These are phyloP conservation scores for Silene conica DNA, from an alignment of 148 eudicot genomes.

Conservation along the genomic window DNA sequence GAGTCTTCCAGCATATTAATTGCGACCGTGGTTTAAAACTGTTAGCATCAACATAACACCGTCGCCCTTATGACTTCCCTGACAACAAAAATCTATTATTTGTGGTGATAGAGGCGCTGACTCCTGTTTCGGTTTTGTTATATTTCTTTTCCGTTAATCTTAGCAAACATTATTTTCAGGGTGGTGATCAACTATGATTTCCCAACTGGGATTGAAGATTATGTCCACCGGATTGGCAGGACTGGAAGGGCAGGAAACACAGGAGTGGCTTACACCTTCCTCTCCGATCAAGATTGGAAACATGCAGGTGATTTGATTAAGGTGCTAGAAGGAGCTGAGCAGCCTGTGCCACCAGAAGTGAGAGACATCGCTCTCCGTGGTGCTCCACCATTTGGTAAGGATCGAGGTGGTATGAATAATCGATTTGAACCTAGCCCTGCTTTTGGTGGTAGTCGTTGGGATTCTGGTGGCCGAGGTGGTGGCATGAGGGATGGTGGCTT, in stretches of 20 bases:
- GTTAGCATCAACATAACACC: too few relatives aligned
- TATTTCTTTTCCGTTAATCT: background rate
- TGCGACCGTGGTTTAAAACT: background rate
- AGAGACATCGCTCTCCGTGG: conserved; percentile 84
- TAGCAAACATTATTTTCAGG: conserved; percentile 34
- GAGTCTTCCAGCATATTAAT: background rate
- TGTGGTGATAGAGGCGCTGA: background rate
- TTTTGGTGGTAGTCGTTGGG: conserved; percentile 52
- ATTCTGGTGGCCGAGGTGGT: conserved; percentile 64
- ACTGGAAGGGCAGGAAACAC: conserved; percentile 99
- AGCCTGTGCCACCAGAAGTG: conserved; percentile 75
- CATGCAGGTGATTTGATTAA: conserved; percentile 73
- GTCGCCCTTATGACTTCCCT: background rate
- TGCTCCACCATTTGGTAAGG: conserved; percentile 53
- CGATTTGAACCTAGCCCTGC: conserved; percentile 40
- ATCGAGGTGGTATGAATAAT: conserved; percentile 55
- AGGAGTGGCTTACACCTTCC: conserved; percentile 81
- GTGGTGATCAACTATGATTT: conserved; percentile 94
- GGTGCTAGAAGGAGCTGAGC: conserved; percentile 91
- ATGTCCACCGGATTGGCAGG: conserved; percentile 96
- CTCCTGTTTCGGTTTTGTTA: background rate
- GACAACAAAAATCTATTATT: background rate
- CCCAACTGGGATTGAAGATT: conserved; percentile 95
- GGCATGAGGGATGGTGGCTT: conserved; percentile 44
- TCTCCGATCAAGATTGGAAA: conserved; percentile 98